Conservation (phyloP, 2,329 filamentous ascomycete genomes). For the Talaromyces sp. region DNA sequence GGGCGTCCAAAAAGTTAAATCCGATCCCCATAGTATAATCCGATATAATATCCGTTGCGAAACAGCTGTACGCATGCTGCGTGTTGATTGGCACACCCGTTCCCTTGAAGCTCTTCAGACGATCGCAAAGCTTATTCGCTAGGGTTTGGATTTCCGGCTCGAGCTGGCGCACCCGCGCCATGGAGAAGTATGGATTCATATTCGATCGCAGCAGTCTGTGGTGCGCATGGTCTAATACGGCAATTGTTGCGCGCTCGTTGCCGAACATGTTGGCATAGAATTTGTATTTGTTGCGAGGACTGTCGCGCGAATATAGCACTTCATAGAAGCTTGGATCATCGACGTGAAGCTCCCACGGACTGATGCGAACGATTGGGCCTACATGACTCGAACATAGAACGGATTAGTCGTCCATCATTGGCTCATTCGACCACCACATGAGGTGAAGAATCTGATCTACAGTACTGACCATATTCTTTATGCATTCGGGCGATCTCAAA, state of each 20-base stretch:
- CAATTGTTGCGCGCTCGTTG: constrained; percentile 33
- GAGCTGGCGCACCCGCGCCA: constrained; percentile 28
- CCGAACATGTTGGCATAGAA: constrained; percentile 32
- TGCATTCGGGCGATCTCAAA: constrained; percentile 29
- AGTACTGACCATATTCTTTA: constrained; percentile 28
- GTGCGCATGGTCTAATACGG: constrained; percentile 30
- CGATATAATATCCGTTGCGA: constrained; percentile 49
- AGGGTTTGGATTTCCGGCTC: constrained; percentile 28
- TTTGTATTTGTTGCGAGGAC: constrained; percentile 32
- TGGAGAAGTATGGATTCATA: constrained; percentile 40
- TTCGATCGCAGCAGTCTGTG: constrained; percentile 35
- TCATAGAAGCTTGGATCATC: constrained; percentile 33
- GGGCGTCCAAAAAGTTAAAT: constrained; percentile 34
- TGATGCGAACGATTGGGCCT: constrained; percentile 37
- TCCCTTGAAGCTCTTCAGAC: constrained; percentile 24
- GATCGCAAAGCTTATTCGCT: constrained; percentile 28
- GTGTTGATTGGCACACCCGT: constrained; percentile 25
- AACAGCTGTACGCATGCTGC: constrained; percentile 39
- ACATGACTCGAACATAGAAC: neutral
- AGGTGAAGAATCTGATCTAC: constrained; percentile 22
- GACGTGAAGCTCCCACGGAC: constrained; percentile 35
- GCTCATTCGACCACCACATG: too few relatives aligned
- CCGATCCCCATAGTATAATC: constrained; percentile 40
- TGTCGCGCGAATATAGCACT: constrained; percentile 32
- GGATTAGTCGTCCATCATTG: too few relatives aligned